These are phyloP conservation scores for Typha latifolia DNA, from an alignment of 176 grass and related monocot genomes.

Conservation along the genomic window DNA sequence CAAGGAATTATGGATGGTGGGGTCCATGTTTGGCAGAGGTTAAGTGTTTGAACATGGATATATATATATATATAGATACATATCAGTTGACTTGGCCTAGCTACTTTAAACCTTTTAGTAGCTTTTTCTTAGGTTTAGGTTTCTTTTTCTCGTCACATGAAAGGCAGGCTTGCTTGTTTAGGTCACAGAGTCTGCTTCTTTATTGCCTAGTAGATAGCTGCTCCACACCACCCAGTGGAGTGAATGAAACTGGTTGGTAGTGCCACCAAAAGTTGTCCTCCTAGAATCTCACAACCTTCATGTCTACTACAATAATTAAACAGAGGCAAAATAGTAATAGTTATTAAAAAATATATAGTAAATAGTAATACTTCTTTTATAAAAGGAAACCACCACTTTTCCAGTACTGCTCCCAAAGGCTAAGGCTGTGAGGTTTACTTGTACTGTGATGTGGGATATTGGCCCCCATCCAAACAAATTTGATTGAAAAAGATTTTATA, in stretches of 20 bases:
- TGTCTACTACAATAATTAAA: background rate
- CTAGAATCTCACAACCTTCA: constrained; percentile 4
- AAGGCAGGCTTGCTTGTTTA: background rate
- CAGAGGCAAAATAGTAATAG: background rate
- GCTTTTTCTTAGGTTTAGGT: background rate
- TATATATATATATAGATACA: background rate
- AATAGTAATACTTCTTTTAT: background rate
- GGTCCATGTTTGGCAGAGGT: background rate
- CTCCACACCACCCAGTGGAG: no score
- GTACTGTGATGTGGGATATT: background rate
- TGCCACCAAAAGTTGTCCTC: background rate
- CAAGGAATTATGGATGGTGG: background rate
- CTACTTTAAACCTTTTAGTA: no score
- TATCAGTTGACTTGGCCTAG: background rate
- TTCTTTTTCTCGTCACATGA: background rate
- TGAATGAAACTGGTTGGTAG: no score
- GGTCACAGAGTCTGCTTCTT: background rate
- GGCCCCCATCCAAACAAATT: no score
- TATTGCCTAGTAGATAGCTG: background rate
- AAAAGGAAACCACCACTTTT: background rate
- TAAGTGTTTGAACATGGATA: background rate
- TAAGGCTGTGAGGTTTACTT: background rate
- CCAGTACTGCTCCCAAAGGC: background rate
- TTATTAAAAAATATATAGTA: no score
- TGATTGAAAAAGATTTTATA: no score